Percentiles rank a stretch among this genome's conserved stretches.
phyloP scores from a whole-genome alignment of 169 alveolate genomes.

The Plasmodium yoelii region DNA sequence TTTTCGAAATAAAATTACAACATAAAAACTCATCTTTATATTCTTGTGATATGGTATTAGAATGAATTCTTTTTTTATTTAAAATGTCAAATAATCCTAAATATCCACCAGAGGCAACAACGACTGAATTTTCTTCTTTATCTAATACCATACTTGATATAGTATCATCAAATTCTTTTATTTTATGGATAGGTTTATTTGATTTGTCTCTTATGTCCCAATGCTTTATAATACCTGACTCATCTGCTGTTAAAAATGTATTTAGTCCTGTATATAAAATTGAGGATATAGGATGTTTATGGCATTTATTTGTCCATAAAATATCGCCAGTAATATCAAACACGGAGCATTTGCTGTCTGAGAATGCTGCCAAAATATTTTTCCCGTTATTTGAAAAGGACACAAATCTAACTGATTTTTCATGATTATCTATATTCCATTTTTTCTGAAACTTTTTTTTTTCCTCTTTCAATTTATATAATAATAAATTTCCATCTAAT shows the following conservation, averaged over 20 bases:
- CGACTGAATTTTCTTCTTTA: slow-evolving; percentile 28
- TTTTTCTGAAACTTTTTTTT: slow-evolving; percentile 64
- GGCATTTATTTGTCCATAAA: slow-evolving; percentile 55
- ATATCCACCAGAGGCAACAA: slow-evolving; percentile 42
- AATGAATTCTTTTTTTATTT: slow-evolving; percentile 46
- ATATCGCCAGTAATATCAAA: slow-evolving; percentile 43
- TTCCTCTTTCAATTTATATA: slow-evolving; percentile 53
- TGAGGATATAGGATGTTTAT: slow-evolving; percentile 27
- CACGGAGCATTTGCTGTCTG: slow-evolving; percentile 53
- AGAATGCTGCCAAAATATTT: slow-evolving; percentile 50
- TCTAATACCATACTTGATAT: slow-evolving; percentile 49
- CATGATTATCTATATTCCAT: slow-evolving; percentile 38
- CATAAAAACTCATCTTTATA: slow-evolving; percentile 59
- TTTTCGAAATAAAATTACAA: slow-evolving; percentile 12
- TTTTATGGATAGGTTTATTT: slow-evolving; percentile 66
- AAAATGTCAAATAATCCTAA: slow-evolving; percentile 50
- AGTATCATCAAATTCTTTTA: slow-evolving; percentile 54
- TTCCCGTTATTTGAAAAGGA: slow-evolving; percentile 66
- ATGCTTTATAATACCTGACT: slow-evolving; percentile 42
- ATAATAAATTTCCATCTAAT: slow-evolving; percentile 56
- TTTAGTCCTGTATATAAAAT: slow-evolving; percentile 32
- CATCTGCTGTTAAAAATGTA: slow-evolving; percentile 64
- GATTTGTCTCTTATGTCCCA: slow-evolving; percentile 60
- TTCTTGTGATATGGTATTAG: slow-evolving; percentile 44
- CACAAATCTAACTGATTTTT: slow-evolving; percentile 44